phyloP scores from a whole-genome alignment of 2,329 filamentous ascomycete genomes.

The Pyricularia sp. region DNA sequence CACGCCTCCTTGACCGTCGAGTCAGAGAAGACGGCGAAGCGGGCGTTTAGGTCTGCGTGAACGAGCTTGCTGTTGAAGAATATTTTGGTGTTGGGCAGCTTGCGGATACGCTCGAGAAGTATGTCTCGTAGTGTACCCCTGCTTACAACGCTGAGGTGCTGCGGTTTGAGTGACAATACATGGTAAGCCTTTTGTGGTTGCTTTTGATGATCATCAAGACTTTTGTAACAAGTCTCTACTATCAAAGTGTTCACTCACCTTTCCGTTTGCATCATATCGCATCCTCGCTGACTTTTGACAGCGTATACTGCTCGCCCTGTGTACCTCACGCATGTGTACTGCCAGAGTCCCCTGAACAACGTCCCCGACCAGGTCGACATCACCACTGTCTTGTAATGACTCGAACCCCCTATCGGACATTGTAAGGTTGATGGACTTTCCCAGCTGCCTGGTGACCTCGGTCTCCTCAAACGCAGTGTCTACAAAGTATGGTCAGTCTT shows the following conservation, averaged over 20 bases:
- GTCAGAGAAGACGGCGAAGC: constrained; percentile 80
- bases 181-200: not conserved
- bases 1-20: constrained; percentile 15
- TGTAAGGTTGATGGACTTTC: constrained; percentile 95
- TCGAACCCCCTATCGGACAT: constrained; percentile 91
- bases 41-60: constrained; percentile 71
- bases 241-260: constrained; percentile 41
- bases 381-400: constrained; percentile 64
- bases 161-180: not conserved
- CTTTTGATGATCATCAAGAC: not conserved
- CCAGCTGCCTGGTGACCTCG: constrained; percentile 60
- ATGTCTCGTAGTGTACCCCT: constrained; percentile 72
- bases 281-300: constrained; percentile 70
- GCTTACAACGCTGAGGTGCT: constrained; percentile 83
- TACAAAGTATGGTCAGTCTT: not conserved
- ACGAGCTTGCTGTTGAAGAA: constrained; percentile 92
- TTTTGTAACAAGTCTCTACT: too few relatives aligned
- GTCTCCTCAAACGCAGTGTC: not conserved
- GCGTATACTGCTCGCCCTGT: constrained; percentile 56
- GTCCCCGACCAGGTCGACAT: constrained; percentile 58
- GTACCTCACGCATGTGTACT: constrained; percentile 96
- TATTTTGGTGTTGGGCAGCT: constrained; percentile 79
- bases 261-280: constrained; percentile 79
- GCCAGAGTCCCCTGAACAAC: constrained; percentile 75
- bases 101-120: constrained; percentile 74